A percentile compares a stretch with the other conserved stretches of the same genome.
phyloP scores from a whole-genome alignment of 2,329 filamentous ascomycete species.

The Trichoderma koningiopsis region DNA sequence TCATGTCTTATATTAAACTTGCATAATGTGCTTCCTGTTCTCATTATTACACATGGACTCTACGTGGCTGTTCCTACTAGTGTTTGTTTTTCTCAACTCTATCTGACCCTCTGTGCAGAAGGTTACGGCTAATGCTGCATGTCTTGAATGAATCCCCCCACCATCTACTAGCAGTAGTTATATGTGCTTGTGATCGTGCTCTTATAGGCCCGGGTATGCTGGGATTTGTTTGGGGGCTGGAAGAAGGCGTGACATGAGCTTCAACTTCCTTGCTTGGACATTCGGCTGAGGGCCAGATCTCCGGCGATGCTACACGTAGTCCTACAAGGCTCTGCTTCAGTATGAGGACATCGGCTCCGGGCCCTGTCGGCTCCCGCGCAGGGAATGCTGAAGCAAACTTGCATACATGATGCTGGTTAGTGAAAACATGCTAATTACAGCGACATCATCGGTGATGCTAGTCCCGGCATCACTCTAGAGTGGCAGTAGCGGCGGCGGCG shows the following conservation, averaged over 20 bases:
- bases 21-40: neutral
- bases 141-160: neutral
- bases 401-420: neutral
- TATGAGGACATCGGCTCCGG: neutral
- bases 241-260: constrained; percentile 5
- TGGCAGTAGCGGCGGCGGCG: neutral
- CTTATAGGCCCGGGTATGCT: neutral
- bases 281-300: neutral
- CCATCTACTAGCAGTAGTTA: neutral
- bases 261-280: constrained; percentile 13
- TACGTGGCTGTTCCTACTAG: neutral
- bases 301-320: neutral
- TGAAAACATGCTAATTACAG: neutral
- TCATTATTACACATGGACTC: neutral
- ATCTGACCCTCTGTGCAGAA: neutral
- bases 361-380: neutral
- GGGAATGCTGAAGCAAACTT: neutral
- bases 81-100: neutral
- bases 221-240: constrained; percentile 11
- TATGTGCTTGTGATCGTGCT: neutral
- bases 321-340: too few relatives aligned
- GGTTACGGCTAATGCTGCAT: constrained; percentile 1
- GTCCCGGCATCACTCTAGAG: neutral
- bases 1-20: neutral
- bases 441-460: neutral